A percentile compares a stretch with the other conserved stretches of the same genome.
These are phyloP conservation scores for Psilocybe mexicana DNA, from an alignment of 1,284 basidiomycete genomes.

Conservation along the genomic window DNA sequence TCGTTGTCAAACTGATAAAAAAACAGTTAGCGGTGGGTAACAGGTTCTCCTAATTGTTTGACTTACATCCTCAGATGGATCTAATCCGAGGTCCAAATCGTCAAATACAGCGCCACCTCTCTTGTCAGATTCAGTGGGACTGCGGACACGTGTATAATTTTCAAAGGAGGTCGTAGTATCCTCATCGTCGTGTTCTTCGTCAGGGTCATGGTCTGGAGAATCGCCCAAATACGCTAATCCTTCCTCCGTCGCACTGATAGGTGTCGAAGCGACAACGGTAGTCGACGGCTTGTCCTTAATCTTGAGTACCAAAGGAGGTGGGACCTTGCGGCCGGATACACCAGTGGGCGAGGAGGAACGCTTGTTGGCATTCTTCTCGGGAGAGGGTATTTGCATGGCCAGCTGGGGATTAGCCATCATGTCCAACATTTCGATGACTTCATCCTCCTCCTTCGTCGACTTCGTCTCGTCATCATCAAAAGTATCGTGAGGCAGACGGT, in stretches of 20 bases:
- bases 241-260: constrained; percentile 23
- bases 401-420: constrained; percentile 38
- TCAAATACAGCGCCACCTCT: constrained; percentile 70
- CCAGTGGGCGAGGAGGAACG: constrained; percentile 28
- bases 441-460: constrained; percentile 39
- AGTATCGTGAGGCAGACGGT: constrained; percentile 37
- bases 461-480: constrained; percentile 28
- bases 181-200: constrained; percentile 20
- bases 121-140: constrained; percentile 55
- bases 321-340: constrained; percentile 36
- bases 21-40: constrained; percentile 20
- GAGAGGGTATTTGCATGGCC: constrained; percentile 32
- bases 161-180: constrained; percentile 26
- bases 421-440: constrained; percentile 47
- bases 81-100: constrained; percentile 68
- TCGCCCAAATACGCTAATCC: constrained; percentile 35
- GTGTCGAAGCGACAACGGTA: constrained; percentile 25
- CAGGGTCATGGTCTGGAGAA: constrained; percentile 19
- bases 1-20: constrained; percentile 56
- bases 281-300: constrained; percentile 31
- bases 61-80: constrained; percentile 49
- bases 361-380: constrained; percentile 21
- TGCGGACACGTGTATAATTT: constrained; percentile 38
- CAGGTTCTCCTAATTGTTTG: constrained; percentile 7
- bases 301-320: constrained; percentile 52